Percentiles rank a stretch among this genome's conserved stretches.
Conservation (phyloP, 2,329 filamentous ascomycete species). For the Hymenoscyphus scutula region DNA sequence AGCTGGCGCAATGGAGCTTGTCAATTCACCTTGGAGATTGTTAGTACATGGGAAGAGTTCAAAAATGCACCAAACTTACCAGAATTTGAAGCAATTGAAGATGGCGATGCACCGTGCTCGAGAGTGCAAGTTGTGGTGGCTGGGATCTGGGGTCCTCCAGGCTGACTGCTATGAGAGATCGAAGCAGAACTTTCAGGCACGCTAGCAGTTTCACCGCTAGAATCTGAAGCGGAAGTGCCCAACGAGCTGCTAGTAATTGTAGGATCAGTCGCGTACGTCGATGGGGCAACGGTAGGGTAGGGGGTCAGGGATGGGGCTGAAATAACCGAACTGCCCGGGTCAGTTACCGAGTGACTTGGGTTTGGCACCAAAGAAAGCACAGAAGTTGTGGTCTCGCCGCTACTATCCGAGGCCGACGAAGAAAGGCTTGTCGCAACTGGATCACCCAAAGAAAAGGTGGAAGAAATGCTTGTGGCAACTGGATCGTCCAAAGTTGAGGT, state of each 20-base stretch:
- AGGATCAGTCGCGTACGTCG: conserved; percentile 1
- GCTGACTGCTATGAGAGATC: too few species aligned
- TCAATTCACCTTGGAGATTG: background rate
- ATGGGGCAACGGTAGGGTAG: background rate
- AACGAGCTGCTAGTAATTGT: background rate
- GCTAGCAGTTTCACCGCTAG: background rate
- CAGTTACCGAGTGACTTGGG: background rate
- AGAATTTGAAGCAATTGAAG: background rate
- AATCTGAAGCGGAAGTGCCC: background rate
- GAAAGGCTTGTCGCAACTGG: too few species aligned
- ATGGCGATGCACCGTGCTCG: background rate
- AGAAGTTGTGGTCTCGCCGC: conserved; percentile 1
- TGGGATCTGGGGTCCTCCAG: too few species aligned
- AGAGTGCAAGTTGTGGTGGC: conserved; percentile 6
- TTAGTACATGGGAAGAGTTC: background rate
- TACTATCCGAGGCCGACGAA: background rate
- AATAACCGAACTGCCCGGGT: background rate
- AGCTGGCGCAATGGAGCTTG: background rate
- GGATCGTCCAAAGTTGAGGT: background rate
- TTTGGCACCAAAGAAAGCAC: background rate
- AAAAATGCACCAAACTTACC: background rate
- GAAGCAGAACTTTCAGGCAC: background rate
- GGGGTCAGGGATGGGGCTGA: background rate
- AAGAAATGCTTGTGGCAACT: background rate
- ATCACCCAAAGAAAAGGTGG: too few species aligned